A percentile compares a stretch with the other conserved stretches of the same genome.
Conservation (phyloP, 2,329 filamentous ascomycete species). For the Cladobotryum mycophilum region DNA sequence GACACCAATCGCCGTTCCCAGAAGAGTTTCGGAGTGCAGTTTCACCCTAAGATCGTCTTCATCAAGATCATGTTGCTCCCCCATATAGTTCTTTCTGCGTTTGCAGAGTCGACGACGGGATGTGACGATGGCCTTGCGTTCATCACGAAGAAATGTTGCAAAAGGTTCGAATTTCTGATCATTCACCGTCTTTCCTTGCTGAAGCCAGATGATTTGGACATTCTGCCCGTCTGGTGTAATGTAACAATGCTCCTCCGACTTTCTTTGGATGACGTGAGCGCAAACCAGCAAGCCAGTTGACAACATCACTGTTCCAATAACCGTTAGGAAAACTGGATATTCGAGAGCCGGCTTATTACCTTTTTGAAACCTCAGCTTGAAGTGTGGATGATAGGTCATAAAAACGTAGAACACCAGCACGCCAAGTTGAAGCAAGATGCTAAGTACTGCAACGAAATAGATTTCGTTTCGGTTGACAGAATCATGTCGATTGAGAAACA, state of each 20-base stretch:
- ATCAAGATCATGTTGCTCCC: rapidly evolving
- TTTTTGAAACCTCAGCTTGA: not conserved
- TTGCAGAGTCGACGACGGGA: not conserved
- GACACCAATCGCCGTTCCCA: slow-evolving; percentile 15
- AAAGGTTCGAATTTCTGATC: slow-evolving; percentile 1
- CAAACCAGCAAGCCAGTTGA: slow-evolving; percentile 24
- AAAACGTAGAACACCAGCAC: not conserved
- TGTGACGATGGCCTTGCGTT: not conserved
- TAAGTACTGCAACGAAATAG: not conserved
- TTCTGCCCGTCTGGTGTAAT: not conserved
- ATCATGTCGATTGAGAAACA: slow-evolving; percentile 2
- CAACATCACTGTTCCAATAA: slow-evolving; percentile 22
- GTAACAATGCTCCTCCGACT: slow-evolving; percentile 21
- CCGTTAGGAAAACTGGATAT: slow-evolving; percentile 22
- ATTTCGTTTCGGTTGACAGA: not conserved
- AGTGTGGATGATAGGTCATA: not conserved
- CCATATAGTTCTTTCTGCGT: not conserved
- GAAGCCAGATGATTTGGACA: slow-evolving; percentile 23
- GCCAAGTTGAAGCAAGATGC: not conserved
- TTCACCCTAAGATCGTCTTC: not conserved
- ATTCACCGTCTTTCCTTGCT: slow-evolving; percentile 8
- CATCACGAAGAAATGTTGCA: not conserved
- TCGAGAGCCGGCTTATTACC: not conserved
- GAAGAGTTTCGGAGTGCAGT: slow-evolving; percentile 11
- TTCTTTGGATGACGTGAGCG: slow-evolving; percentile 25